Evolutionary conservation across 768 basidiomycete genomes (phyloP).

Genomic region (Dacryopinax primogenitus): DNA sequence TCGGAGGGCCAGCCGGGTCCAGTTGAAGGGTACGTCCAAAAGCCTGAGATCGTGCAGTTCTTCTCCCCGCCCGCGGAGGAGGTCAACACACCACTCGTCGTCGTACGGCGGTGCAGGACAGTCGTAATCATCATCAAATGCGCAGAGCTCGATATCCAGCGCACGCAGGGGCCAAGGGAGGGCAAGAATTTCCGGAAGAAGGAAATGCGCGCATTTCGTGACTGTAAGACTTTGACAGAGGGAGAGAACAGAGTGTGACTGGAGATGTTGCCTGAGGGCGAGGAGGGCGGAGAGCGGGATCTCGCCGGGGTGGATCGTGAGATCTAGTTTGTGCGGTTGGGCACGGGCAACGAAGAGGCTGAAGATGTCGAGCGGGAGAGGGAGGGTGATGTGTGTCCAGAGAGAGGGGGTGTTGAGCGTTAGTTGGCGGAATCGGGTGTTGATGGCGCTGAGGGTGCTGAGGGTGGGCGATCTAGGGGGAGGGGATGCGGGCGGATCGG

Average conservation of each 20-base stretch:
- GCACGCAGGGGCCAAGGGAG: neutral
- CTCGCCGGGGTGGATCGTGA: neutral
- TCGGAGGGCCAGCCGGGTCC: neutral
- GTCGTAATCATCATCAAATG: neutral
- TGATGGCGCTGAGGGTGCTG: no score
- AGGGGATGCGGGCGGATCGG: neutral
- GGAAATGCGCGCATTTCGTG: neutral
- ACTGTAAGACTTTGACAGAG: neutral
- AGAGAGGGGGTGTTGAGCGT: no score
- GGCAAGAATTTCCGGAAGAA: neutral
- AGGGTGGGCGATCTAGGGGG: neutral
- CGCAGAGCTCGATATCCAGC: neutral
- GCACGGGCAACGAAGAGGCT: no score
- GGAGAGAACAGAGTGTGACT: neutral
- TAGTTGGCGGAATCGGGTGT: no score
- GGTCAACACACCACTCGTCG: neutral
- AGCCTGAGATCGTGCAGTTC: neutral
- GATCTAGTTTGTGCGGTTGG: no score
- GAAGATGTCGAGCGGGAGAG: no score
- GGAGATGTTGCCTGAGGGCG: neutral
- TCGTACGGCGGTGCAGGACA: neutral
- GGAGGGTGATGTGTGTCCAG: no score
- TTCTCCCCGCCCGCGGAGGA: neutral
- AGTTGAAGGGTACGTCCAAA: neutral
- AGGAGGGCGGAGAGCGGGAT: neutral